A percentile compares a stretch with the other conserved stretches of the same genome.
Evolutionary conservation across 1,284 basidiomycete genomes (phyloP).

Genomic region (Ustilago shanxiensis): DNA sequence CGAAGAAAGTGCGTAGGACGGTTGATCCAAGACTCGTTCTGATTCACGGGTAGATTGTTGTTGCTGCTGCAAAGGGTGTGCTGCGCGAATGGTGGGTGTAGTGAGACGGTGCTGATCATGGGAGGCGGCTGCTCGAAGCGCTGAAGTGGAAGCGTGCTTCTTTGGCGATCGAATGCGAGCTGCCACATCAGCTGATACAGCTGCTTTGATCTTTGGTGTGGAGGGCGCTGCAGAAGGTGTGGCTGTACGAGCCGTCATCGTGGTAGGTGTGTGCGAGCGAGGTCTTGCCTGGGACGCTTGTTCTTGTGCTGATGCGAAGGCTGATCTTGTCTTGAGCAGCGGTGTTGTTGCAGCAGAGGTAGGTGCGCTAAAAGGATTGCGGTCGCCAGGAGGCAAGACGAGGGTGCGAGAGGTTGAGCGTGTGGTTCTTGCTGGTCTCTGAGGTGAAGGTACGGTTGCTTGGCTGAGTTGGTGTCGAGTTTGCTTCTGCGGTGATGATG

Average conservation of each 20-base stretch:
- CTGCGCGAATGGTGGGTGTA: background rate
- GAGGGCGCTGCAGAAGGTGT: slow-evolving; percentile 3
- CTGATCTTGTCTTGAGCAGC: slow-evolving; percentile 19
- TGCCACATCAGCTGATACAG: slow-evolving; percentile 44
- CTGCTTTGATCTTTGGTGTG: slow-evolving; percentile 46
- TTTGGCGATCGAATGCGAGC: slow-evolving; percentile 40
- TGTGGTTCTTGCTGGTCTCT: slow-evolving; percentile 9
- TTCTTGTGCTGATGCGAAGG: slow-evolving; percentile 10
- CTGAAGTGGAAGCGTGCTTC: slow-evolving; percentile 43
- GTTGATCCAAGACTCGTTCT: slow-evolving; percentile 4
- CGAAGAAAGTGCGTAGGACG: slow-evolving; percentile 24
- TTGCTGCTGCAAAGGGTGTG: slow-evolving; percentile 22
- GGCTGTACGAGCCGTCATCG: slow-evolving; percentile 24
- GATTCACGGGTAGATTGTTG: slow-evolving; percentile 8
- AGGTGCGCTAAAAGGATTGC: slow-evolving; percentile 12
- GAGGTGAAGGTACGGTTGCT: background rate
- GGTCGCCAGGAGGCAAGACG: background rate
- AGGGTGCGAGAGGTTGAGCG: slow-evolving; percentile 25
- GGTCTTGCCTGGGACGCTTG: slow-evolving; percentile 17
- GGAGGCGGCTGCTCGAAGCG: slow-evolving; percentile 13
- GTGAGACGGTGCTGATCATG: background rate
- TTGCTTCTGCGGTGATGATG: background rate
- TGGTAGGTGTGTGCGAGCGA: slow-evolving; percentile 35
- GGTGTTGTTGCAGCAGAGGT: slow-evolving; percentile 21
- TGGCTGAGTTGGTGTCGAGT: background rate